Base-by-base conservation (phyloP, 805 yeast genomes). In the Barnettozyma sp. region DNA sequence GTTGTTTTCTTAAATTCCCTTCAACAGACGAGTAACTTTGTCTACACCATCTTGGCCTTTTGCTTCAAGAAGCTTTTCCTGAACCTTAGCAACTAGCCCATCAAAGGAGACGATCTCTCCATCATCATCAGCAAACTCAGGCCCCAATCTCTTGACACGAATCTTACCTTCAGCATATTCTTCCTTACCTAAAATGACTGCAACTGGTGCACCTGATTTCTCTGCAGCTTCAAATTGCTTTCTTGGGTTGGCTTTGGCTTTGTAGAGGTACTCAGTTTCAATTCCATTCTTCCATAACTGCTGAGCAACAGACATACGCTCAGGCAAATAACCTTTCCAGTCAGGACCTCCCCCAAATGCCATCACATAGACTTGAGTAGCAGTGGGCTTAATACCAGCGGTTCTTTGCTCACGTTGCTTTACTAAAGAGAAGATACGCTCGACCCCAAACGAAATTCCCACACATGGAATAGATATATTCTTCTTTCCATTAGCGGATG, bases 151-250 rank as follows among this genome's bases (percentile, higher is more conserved):
- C 69, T 92, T 92, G 42, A 92, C 79, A 66, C 95, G 79, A 41
- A 88, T 68, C 42, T 80, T 71, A 15, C 95, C 95, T 45, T 73
- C 76, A 20, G 58, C 49, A 52, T 63, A 87, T 63, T 92, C 98
- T 59, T 92, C 97, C 59, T 90, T 94, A 51, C 98, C 98, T 39
- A 92, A 68, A 47, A 92, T 92, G 29, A 92, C 95, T 10, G 92
- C 95, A 30, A 87, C 50, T 40, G 87, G 80, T 50, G 94, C 85
- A 17, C 96, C 97, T 2, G 86, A 67, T 62, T 85, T 88, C 52
- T 92, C 98, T 28, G 98, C 97, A 34, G 96, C 94, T 51, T 90
- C 97, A 46, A 92, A 92, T 65, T 92, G 98, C 61, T 90, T 92
- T 59, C 95, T 81, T 40, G 87, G 82, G 60, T 92, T 92, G 38